Evolutionary conservation across 495 filamentous ascomycete species (phyloP).

Genomic region (Penicillium verhagenii): DNA sequence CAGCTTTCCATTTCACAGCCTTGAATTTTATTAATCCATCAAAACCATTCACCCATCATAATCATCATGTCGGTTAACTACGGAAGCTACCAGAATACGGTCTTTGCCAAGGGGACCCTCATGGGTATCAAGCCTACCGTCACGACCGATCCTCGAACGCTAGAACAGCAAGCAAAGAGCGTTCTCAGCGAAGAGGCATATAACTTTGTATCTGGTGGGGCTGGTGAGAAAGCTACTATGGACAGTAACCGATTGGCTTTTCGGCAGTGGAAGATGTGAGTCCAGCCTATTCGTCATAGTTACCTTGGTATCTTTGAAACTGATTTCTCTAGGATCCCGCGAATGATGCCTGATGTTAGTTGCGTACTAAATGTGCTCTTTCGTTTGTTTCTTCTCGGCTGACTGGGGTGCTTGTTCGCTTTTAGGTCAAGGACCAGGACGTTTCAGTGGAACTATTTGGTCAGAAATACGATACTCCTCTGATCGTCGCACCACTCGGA

Average conservation of each 20-base stretch:
- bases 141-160: slow-evolving; percentile 59
- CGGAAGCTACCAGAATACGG: slow-evolving; percentile 46
- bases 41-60: neutral
- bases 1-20: neutral
- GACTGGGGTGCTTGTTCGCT: neutral
- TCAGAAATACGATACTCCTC: slow-evolving; percentile 46
- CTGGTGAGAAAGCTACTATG: slow-evolving; percentile 64
- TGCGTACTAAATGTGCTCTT: neutral
- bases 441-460: slow-evolving; percentile 58
- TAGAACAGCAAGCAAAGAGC: slow-evolving; percentile 56
- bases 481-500: slow-evolving; percentile 60
- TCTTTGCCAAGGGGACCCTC: slow-evolving; percentile 52
- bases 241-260: slow-evolving; percentile 64
- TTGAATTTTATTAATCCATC: neutral
- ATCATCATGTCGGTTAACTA: slow-evolving; percentile 37
- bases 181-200: slow-evolving; percentile 48
- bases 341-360: slow-evolving; percentile 41
- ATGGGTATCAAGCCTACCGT: slow-evolving; percentile 47
- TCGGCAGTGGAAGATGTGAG: slow-evolving; percentile 61
- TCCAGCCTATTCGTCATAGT: neutral
- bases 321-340: slow-evolving; percentile 27
- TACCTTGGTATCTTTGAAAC: neutral
- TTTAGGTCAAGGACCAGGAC: slow-evolving; percentile 45
- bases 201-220: slow-evolving; percentile 64
- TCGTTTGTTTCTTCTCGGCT: neutral